Conservation (phyloP, 2,329 filamentous ascomycete species). For the Penicillium hesseltinei region DNA sequence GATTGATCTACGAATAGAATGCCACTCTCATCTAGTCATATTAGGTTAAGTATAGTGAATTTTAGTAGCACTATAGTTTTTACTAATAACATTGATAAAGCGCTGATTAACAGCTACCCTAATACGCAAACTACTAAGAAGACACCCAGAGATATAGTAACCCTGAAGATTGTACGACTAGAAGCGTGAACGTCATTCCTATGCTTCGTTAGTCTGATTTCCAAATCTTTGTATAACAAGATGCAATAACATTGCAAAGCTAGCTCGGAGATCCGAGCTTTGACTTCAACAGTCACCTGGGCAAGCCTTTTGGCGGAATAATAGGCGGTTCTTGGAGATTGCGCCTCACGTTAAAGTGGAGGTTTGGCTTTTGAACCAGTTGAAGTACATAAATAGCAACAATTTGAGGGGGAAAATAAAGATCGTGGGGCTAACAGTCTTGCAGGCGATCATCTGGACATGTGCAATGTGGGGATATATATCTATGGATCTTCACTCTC, state of each 20-base stretch:
- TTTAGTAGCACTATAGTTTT: too few relatives aligned
- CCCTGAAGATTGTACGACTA: neutral
- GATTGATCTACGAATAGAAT: neutral
- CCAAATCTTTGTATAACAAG: neutral
- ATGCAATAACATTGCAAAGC: neutral
- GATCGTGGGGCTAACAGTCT: neutral
- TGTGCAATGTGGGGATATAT: slow-evolving; percentile 2
- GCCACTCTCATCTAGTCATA: neutral
- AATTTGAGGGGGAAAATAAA: neutral
- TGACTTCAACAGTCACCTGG: neutral
- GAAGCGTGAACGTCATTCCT: neutral
- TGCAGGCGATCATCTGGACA: neutral
- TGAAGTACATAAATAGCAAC: neutral
- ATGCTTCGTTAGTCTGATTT: neutral
- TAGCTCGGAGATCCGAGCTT: neutral
- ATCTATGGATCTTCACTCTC: neutral
- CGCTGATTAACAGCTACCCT: too few relatives aligned
- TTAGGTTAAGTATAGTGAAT: too few relatives aligned
- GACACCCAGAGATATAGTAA: neutral
- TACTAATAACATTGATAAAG: neutral
- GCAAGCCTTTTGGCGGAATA: neutral
- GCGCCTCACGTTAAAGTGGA: neutral
- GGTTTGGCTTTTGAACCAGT: neutral
- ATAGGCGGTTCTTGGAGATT: neutral
- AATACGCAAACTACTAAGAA: neutral